These are phyloP conservation scores for Cyberlindnera mrakii DNA, from an alignment of 805 yeast genomes.

Conservation along the genomic window DNA sequence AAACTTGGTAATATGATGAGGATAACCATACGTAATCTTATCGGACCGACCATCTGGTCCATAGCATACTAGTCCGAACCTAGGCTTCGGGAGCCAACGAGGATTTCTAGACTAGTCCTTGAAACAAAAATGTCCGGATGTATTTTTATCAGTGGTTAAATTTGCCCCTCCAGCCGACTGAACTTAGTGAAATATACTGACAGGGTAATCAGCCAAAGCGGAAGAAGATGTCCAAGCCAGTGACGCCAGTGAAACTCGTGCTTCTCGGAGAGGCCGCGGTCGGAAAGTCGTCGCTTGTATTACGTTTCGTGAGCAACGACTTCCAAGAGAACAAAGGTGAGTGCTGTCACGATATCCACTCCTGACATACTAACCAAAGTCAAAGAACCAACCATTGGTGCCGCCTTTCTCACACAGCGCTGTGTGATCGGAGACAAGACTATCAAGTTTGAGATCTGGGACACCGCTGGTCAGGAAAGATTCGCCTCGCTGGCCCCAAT, in stretches of 20 bases:
- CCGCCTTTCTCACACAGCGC: constrained; percentile 92
- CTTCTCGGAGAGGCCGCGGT: constrained; percentile 97
- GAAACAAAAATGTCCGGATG: too few species aligned
- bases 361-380: constrained; percentile 7
- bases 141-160: too few species aligned
- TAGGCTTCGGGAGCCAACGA: too few species aligned
- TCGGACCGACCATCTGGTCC: too few species aligned
- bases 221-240: constrained; percentile 26
- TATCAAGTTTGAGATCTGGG: constrained; percentile 90
- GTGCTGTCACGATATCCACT: constrained; percentile 7
- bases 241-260: constrained; percentile 81
- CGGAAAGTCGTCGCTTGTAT: constrained; percentile 88
- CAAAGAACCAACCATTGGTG: constrained; percentile 92
- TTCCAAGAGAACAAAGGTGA: constrained; percentile 83
- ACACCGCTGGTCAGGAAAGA: constrained; percentile 97
- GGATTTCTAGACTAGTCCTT: too few species aligned
- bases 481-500: constrained; percentile 95
- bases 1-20: too few species aligned
- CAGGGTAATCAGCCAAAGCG: background rate
- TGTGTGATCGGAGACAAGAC: constrained; percentile 82
- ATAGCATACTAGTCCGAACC: too few species aligned
- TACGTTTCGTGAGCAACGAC: constrained; percentile 89
- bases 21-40: too few species aligned
- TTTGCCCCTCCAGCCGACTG: too few species aligned
- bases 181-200: too few species aligned